Evolutionary conservation across 306 rosid species (phyloP), one percentile per base, ranked within the genome.

Genomic region (Castanopsis chinensis): DNA sequence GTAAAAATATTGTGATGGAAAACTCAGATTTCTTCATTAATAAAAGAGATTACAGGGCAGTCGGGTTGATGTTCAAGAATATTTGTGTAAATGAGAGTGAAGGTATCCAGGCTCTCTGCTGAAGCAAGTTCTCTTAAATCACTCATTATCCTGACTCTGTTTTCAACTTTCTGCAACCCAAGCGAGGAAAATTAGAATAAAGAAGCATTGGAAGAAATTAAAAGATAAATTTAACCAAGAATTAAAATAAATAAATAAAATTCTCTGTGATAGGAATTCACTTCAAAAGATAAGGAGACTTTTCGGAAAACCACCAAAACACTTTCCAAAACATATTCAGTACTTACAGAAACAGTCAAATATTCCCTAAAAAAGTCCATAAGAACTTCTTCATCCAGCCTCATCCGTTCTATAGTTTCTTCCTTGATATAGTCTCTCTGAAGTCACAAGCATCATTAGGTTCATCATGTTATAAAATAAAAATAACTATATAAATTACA

Each of bases 31-130:
- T 67, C 27, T 19, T 67, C 27, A 67, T 35, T 35, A n/a, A 67
- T 9, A 67, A 45, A 35, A n/a, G 18, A 64, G 41, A 79, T 84
- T 91, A 95, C 99, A 94, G 98, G 98, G 87, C 99, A 95, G 80
- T 95, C 99, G 6, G 98, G 99, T 76, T 93, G 99, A 81, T 95
- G 99, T 78, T 95, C 96, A 12, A 95, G 98, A 76, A 95, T 93
- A 86, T 93, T 93, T 79, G 98, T 90, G 86, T 93, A 93, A 71
- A 93, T 90, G 76, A 95, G 96, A 1, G 97, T 91, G 79, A 95
- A 93, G 51, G 90, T 81, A 87, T 95, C 99, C 83, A 91, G 83
- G 88, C 98, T 93, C 91, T 93, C 97, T 17, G 99, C 98, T 49
- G 99, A 93, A 73, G 98, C 97, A 83, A 95, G 99, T 79, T 93